Conservation (phyloP, 305 asterid genomes). For the Lippia alba region DNA sequence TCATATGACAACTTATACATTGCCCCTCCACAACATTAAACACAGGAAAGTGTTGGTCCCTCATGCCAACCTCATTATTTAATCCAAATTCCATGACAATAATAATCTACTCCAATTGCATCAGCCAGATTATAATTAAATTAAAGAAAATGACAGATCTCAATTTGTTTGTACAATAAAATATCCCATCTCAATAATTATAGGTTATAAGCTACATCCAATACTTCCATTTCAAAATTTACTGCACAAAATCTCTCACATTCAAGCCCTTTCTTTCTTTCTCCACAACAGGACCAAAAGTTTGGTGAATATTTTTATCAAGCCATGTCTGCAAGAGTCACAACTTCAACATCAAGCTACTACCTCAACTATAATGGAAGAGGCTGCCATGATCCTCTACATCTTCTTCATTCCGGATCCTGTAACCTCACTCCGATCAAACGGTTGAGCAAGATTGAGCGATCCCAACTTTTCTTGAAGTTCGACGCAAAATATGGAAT, state of each 20-base stretch:
- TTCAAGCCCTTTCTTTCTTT: not conserved
- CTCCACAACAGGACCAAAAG: not conserved
- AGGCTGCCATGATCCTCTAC: not conserved
- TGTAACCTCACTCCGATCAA: slow-evolving; percentile 11
- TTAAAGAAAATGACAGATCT: slow-evolving; percentile 23
- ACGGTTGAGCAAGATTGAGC: not conserved
- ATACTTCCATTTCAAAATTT: slow-evolving; percentile 4
- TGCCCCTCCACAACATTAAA: slow-evolving; percentile 7
- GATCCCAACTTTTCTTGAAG: slow-evolving; percentile 25
- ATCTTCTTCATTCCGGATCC: not conserved
- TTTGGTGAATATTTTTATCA: not conserved
- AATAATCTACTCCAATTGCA: not conserved
- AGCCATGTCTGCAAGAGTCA: slow-evolving; percentile 32
- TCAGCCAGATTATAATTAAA: not conserved
- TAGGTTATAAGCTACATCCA: not conserved
- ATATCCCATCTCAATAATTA: slow-evolving; percentile 19
- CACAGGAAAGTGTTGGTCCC: not conserved
- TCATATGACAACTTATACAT: not conserved
- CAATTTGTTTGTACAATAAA: not conserved
- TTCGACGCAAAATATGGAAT: slow-evolving; percentile 27
- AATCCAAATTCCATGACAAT: slow-evolving; percentile 10
- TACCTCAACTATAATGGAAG: slow-evolving; percentile 27
- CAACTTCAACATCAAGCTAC: slow-evolving; percentile 32
- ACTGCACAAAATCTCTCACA: not conserved
- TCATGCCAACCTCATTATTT: not conserved